Percentiles rank a stretch among this genome's conserved stretches.
Evolutionary conservation across 2,329 filamentous ascomycete genomes (phyloP).

Genomic region (Metarhizium guizhouense): DNA sequence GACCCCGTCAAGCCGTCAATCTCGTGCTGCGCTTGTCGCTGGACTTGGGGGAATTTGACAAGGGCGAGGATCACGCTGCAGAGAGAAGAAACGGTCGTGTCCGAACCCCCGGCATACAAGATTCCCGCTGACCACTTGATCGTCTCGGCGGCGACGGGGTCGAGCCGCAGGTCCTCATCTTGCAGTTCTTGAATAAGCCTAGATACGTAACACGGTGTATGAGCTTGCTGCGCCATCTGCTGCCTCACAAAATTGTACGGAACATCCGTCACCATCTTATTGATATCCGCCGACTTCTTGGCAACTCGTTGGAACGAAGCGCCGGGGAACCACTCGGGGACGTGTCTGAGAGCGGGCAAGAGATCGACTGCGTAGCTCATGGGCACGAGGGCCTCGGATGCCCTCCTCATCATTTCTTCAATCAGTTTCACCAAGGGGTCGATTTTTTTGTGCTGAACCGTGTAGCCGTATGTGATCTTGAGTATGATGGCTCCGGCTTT

Average conservation of each 20-base stretch:
- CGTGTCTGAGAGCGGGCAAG: slow-evolving; percentile 17
- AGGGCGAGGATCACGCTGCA: slow-evolving; percentile 35
- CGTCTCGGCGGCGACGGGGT: not conserved
- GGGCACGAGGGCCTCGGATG: slow-evolving; percentile 18
- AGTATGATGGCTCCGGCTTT: not conserved
- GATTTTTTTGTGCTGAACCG: slow-evolving; percentile 16
- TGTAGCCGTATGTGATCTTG: slow-evolving; percentile 20
- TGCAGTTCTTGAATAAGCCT: slow-evolving; percentile 2
- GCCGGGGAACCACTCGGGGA: slow-evolving; percentile 22
- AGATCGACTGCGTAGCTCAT: slow-evolving; percentile 22
- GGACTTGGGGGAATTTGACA: slow-evolving; percentile 29
- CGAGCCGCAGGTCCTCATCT: not conserved
- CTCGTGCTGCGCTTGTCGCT: slow-evolving; percentile 28
- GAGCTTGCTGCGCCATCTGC: slow-evolving; percentile 13
- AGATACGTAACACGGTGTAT: slow-evolving; percentile 17
- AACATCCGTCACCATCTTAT: slow-evolving; percentile 10
- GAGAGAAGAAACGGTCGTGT: not conserved
- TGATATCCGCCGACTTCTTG: slow-evolving; percentile 14
- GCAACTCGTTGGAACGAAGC: slow-evolving; percentile 20
- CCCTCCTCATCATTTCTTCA: slow-evolving; percentile 19
- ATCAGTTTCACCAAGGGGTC: slow-evolving; percentile 21
- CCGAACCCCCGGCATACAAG: slow-evolving; percentile 8
- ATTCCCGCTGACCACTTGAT: slow-evolving; percentile 2
- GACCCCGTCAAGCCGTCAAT: slow-evolving; percentile 33
- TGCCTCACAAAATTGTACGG: slow-evolving; percentile 20